Conservation (phyloP, 2,329 filamentous ascomycete genomes). For the Alternaria atra region DNA sequence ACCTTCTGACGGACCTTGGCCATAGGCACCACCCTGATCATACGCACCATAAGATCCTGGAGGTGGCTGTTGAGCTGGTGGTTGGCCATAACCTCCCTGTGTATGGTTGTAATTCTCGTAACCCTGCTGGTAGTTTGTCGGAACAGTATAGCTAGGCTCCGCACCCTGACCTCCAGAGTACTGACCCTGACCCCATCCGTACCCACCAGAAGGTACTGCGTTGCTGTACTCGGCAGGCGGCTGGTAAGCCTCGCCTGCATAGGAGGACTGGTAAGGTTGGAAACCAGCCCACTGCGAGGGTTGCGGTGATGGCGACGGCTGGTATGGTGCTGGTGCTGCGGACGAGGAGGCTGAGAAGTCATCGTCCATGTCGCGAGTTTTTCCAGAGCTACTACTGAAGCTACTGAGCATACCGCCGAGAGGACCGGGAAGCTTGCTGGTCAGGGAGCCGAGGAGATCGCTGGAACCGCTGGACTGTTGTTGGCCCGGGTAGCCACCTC, state of each 20-base stretch:
- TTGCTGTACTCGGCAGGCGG: slow-evolving; percentile 40
- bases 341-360: slow-evolving; percentile 24
- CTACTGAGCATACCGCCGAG: slow-evolving; percentile 27
- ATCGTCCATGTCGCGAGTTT: slow-evolving; percentile 36
- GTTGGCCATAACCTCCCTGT: slow-evolving; percentile 28
- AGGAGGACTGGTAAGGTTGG: slow-evolving; percentile 49
- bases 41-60: slow-evolving; percentile 33
- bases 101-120: slow-evolving; percentile 40
- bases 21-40: slow-evolving; percentile 30
- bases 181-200: slow-evolving; percentile 42
- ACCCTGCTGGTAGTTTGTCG: slow-evolving; percentile 50
- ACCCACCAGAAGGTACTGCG: slow-evolving; percentile 32
- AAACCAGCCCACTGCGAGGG: slow-evolving; percentile 42
- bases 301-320: slow-evolving; percentile 35
- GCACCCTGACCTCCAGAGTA: slow-evolving; percentile 44
- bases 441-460: slow-evolving; percentile 37
- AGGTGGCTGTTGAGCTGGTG: slow-evolving; percentile 24
- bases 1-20: slow-evolving; percentile 22
- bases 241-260: slow-evolving; percentile 41
- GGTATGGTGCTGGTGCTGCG: slow-evolving; percentile 25
- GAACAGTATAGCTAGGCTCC: slow-evolving; percentile 45
- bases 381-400: slow-evolving; percentile 30
- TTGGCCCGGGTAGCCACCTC: slow-evolving; percentile 11
- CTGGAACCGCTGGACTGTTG: slow-evolving; percentile 21
- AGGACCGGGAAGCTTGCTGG: slow-evolving; percentile 30